A percentile compares a stretch with the other conserved stretches of the same genome.
phyloP scores from a whole-genome alignment of 2,329 filamentous ascomycete species.

The Ophiostoma piceae region DNA sequence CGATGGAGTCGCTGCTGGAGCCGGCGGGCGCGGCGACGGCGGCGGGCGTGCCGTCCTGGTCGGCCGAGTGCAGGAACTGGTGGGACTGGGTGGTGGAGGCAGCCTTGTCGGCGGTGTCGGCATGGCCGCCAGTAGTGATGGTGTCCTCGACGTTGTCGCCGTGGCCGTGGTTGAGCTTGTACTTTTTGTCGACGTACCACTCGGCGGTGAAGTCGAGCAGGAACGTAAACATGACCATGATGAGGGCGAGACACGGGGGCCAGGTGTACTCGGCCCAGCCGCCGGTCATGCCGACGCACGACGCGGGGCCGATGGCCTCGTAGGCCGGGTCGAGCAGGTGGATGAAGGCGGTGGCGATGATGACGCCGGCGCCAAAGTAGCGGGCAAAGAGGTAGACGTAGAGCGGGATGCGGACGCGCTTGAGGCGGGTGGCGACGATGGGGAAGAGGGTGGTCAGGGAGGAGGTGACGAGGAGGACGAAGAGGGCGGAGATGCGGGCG shows the following conservation, averaged over 20 bases:
- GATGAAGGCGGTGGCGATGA: constrained; percentile 89
- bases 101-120: neutral
- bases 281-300: constrained; percentile 44
- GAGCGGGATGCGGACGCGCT: constrained; percentile 51
- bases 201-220: constrained; percentile 80
- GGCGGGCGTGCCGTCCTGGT: constrained; percentile 63
- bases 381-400: constrained; percentile 76
- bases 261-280: constrained; percentile 66
- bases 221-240: constrained; percentile 84
- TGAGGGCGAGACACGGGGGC: constrained; percentile 77
- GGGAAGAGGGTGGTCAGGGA: constrained; percentile 60
- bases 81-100: constrained; percentile 37
- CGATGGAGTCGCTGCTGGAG: constrained; percentile 66
- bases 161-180: constrained; percentile 45
- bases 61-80: constrained; percentile 61
- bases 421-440: constrained; percentile 56
- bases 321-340: constrained; percentile 79
- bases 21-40: constrained; percentile 38
- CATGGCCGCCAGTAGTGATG: constrained; percentile 33
- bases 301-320: constrained; percentile 53
- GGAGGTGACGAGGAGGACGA: constrained; percentile 66
- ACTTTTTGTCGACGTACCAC: constrained; percentile 59
- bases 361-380: constrained; percentile 90
- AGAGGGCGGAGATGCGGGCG: constrained; percentile 64
- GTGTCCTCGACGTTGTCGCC: constrained; percentile 47